Conservation (phyloP, 2,329 filamentous ascomycete genomes). For the Penicillium sp. region DNA sequence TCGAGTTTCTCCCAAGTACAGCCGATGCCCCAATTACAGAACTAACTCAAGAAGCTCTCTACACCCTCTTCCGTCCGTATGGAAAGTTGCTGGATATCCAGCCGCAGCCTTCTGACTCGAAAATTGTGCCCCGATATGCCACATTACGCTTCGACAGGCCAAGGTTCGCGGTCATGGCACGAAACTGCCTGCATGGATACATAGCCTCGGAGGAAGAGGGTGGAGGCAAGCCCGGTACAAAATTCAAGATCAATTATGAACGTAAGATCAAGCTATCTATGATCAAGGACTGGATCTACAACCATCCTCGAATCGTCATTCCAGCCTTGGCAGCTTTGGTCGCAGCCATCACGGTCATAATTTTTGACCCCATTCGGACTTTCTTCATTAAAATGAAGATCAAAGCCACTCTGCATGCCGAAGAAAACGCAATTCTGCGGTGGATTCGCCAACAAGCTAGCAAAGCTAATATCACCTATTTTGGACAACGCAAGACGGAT, state of each 20-base stretch:
- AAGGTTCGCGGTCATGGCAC: conserved; percentile 81
- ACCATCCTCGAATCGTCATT: conserved; percentile 85
- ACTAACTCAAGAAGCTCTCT: conserved; percentile 82
- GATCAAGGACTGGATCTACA: conserved; percentile 85
- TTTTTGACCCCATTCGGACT: conserved; percentile 93
- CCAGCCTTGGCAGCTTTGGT: conserved; percentile 79
- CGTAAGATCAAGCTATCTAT: conserved; percentile 75
- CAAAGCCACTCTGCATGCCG: conserved; percentile 73
- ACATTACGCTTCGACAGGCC: conserved; percentile 75
- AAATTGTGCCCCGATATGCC: conserved; percentile 79
- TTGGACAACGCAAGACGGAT: conserved; percentile 56
- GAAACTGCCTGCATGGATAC: conserved; percentile 90
- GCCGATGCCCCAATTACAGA: conserved; percentile 75
- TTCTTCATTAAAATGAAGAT: conserved; percentile 92
- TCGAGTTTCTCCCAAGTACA: conserved; percentile 80
- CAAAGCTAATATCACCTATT: conserved; percentile 51
- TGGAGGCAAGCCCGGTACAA: conserved; percentile 75
- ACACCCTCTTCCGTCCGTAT: conserved; percentile 84
- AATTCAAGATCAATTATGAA: conserved; percentile 82
- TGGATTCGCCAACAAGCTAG: conserved; percentile 75
- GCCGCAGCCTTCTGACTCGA: conserved; percentile 82
- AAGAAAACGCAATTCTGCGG: conserved; percentile 72
- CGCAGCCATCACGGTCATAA: conserved; percentile 78
- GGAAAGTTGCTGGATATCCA: conserved; percentile 88
- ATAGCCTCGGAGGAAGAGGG: conserved; percentile 69